Evolutionary conservation across 2,329 filamentous ascomycete genomes (phyloP).

Genomic region (Fusarium sp.): DNA sequence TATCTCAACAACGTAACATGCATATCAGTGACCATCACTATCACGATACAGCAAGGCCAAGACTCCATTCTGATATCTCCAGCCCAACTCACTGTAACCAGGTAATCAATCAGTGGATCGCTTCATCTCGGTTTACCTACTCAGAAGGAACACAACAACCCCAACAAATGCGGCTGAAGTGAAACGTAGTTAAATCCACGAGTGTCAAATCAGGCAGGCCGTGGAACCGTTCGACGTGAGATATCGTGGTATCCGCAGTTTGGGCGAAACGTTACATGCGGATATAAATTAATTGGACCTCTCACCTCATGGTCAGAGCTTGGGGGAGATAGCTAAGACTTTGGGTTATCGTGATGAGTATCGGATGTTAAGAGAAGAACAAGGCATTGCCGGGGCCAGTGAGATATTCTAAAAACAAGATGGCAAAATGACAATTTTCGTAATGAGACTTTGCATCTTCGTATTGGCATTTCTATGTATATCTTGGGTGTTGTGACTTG

Average conservation of each 20-base stretch:
- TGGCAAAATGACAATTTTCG: background rate
- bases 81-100: background rate
- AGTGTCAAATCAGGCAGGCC: conserved; percentile 1
- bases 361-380: conserved; percentile 17
- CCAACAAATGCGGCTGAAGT: background rate
- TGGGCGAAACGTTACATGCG: conserved; percentile 37
- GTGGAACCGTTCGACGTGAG: conserved; percentile 1
- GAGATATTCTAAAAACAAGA: background rate
- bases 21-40: background rate
- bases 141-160: background rate
- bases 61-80: conserved; percentile 3
- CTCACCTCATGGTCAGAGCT: conserved; percentile 12
- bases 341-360: conserved; percentile 5
- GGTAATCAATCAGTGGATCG: background rate
- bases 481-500: background rate
- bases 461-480: conserved; percentile 10
- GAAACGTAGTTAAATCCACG: background rate
- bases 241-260: conserved; percentile 15
- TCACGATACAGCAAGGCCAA: background rate
- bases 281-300: conserved; percentile 22
- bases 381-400: conserved; percentile 7
- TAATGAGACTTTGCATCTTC: background rate
- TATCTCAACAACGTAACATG: background rate
- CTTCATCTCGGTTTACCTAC: conserved; percentile 10
- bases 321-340: background rate